A percentile compares a stretch with the other conserved stretches of the same genome.
Conservation (phyloP, 768 basidiomycete species). For the Mycena vulgaris region DNA sequence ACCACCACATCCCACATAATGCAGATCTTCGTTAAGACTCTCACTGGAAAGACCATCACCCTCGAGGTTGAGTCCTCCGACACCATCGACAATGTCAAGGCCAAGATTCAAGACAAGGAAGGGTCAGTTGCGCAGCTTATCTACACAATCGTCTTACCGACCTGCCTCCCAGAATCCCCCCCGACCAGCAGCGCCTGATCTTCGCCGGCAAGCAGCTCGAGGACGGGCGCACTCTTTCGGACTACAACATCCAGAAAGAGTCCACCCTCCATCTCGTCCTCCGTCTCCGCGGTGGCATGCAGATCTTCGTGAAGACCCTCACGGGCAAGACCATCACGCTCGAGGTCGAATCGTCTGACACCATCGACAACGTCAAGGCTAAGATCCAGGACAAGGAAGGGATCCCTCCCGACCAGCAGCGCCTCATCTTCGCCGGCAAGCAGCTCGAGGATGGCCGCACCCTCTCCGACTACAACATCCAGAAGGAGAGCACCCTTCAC, state of each 20-base stretch:
- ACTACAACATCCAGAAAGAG: constrained; percentile 80
- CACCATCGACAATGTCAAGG: constrained; percentile 81
- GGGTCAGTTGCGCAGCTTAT: constrained; percentile 61
- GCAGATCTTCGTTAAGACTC: constrained; percentile 67
- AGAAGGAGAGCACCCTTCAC: constrained; percentile 96
- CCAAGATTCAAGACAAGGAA: constrained; percentile 93
- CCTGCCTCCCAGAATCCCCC: constrained; percentile 68
- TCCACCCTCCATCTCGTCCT: constrained; percentile 66
- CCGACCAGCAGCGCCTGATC: constrained; percentile 85
- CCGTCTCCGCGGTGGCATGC: constrained; percentile 71
- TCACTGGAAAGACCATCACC: constrained; percentile 85
- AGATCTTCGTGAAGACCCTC: constrained; percentile 91
- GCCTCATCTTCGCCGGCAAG: constrained; percentile 97
- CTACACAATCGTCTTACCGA: constrained; percentile 27
- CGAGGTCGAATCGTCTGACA: constrained; percentile 86
- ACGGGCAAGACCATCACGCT: constrained; percentile 95
- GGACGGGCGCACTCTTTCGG: constrained; percentile 82
- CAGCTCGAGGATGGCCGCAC: constrained; percentile 96
- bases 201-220: constrained; percentile 90
- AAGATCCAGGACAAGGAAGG: constrained; percentile 91
- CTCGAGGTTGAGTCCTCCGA: constrained; percentile 82
- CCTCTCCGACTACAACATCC: constrained; percentile 91
- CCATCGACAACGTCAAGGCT: constrained; percentile 84
- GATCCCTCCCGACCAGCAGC: constrained; percentile 92
- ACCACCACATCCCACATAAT: constrained; percentile 41